A percentile compares a stretch with the other conserved stretches of the same genome.
Conservation (phyloP, 306 rosid genomes). For the Herpetospermum pedunculosum region DNA sequence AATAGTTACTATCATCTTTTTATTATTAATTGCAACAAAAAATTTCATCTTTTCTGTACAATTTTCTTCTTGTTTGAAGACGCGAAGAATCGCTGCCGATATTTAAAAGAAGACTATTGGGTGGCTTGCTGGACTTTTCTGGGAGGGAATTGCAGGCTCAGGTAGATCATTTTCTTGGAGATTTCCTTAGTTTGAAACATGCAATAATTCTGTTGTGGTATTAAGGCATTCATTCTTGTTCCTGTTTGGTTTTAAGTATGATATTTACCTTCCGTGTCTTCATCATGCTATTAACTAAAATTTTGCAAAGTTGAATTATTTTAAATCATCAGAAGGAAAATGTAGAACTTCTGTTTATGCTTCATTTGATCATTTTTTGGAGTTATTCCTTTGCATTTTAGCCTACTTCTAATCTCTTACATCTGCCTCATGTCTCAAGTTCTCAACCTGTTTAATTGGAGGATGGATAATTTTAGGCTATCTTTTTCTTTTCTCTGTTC, state of each 20-base stretch:
- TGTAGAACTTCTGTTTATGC: neutral
- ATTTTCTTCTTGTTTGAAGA: slow-evolving; percentile 39
- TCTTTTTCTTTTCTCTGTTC: neutral
- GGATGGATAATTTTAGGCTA: neutral
- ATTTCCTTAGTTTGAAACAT: neutral
- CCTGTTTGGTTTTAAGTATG: neutral
- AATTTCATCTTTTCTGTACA: slow-evolving; percentile 16
- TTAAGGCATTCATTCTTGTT: neutral
- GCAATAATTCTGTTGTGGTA: neutral
- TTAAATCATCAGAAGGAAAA: neutral
- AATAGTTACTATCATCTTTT: slow-evolving; percentile 7
- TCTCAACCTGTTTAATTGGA: neutral
- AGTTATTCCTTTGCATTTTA: neutral
- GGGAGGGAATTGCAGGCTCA: slow-evolving; percentile 83
- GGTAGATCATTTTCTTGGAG: slow-evolving; percentile 28
- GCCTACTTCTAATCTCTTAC: neutral
- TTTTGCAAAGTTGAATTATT: neutral
- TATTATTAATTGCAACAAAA: slow-evolving; percentile 1
- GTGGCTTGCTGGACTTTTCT: slow-evolving; percentile 79
- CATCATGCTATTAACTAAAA: neutral
- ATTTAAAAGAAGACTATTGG: slow-evolving; percentile 86
- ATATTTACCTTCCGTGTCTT: neutral
- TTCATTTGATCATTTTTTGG: neutral
- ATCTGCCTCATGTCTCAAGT: slow-evolving; percentile 1
- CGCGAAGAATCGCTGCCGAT: slow-evolving; percentile 87